Evolutionary conservation across 352 stramenopile genomes (phyloP), one percentile per base, ranked within the genome.

Genomic region (Aphanomyces stellatus): DNA sequence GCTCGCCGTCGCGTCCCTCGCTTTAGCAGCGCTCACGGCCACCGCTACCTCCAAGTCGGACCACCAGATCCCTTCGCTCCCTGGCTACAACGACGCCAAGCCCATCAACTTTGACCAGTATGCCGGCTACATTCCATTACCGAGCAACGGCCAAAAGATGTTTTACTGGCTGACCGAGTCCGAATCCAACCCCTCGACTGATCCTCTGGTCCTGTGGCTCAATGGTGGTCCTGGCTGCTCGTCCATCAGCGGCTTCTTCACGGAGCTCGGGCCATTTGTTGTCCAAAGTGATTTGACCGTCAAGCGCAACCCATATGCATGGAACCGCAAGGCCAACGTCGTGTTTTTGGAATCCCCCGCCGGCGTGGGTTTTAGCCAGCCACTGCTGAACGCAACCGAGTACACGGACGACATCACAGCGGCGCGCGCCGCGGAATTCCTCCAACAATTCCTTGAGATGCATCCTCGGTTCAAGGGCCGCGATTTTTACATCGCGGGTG

Each of bases 311-410:
- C 72, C 75, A 33, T 91, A 95, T 71, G 77, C 73, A 30, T 97
- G 90, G 90, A 96, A 95, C 73, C 85, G 81, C 62, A 78, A 81
- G 62, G 84, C 79, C 51, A 95, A 93, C 73, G 74, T 97, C 53
- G 71, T 97, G 49, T 96, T 90, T 83, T 76, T 91, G 59, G 81
- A 91, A 71, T 87, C 82, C n/a, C 83, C 83, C 4, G 80, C 81
- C 0, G 81, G 83, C 2, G 82, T 90, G 28, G 86, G 86, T 46
- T 94, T 91, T 70, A 88, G 76, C 55, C 76, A 81, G 13, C 71
- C 81, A 63, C 37, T 89, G 7, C 68, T 88, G 69, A 72, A 82
- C 27, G 74, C 73, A 10, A 40, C 55, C 0, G 76, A 88, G 48
- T 89, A 89, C 71, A 80, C 82, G 49, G 78, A 88, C 62, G 72